Base-by-base conservation (phyloP, 2,329 filamentous ascomycete genomes). In the Sarocladiaceae sp. region DNA sequence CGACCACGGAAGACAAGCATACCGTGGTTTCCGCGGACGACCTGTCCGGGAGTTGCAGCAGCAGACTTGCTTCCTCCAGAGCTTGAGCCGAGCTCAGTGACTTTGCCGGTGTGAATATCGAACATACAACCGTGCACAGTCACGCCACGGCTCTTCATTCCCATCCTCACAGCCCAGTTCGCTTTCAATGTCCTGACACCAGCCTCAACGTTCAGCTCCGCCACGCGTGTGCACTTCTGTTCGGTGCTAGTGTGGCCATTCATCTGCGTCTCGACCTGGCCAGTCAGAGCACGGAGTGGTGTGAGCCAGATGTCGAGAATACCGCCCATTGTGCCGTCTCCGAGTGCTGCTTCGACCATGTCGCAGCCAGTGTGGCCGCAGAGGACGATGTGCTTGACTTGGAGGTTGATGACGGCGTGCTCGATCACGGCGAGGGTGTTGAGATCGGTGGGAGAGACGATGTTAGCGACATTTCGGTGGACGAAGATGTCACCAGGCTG, bases 401-500 rank as follows among this genome's bases (percentile, higher is more conserved):
- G 82, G 31, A 95, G 74, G 64, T 88, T 77, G 53, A 71, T 74
- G 54, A 95, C 88, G 39, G 89, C 87, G 65, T 86, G 95, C 64
- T 93, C 86, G 75, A 50, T 50, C 20, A 50, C 47, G 18, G 47
- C 47, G 31, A 50, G 47, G 29, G 47, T 50, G 31, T 50, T 50
- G 22, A 50, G 47, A n/a, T 50, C 47, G 8, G 47, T 50, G 8
- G 47, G 47, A 3, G 47, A 50, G 31, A 50, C 28, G 15, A 50
- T 50, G 31, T 50, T 50, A 31, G 47, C 47, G 20, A 50, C 47
- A n/a, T 95, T 95, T 66, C 90, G 87, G 75, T 95, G 90, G 50
- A 90, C 87, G 67, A 95, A 95, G 59, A 95, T 84, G 61, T 95
- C 89, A 54, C 90, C 90, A 3, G 90, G 88, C 62, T 89, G 79